Evolutionary conservation across 176 grass and related monocot species (phyloP).

Genomic region (Hordeum marinum): DNA sequence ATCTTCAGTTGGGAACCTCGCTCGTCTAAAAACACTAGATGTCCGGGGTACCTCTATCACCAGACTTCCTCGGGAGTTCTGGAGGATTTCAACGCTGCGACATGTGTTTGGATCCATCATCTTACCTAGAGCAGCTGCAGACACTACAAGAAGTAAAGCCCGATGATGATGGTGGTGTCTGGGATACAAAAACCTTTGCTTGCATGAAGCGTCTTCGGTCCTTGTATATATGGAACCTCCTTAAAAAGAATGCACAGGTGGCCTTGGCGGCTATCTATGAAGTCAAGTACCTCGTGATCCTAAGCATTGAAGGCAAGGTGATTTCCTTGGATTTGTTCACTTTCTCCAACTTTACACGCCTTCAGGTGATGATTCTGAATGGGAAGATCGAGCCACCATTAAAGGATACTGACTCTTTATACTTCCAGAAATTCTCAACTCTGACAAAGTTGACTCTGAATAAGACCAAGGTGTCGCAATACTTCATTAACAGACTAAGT

Average conservation of each 20-base stretch:
- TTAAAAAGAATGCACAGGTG: rapidly evolving
- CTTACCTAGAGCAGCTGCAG: not conserved
- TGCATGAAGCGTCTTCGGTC: not conserved
- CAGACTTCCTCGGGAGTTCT: not conserved
- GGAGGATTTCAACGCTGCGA: conserved; percentile 19
- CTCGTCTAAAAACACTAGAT: not conserved
- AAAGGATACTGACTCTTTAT: not conserved
- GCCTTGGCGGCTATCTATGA: not conserved
- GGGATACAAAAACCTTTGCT: not conserved
- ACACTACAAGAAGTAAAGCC: not conserved
- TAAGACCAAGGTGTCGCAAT: not conserved
- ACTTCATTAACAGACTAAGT: not conserved
- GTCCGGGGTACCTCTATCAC: conserved; percentile 4
- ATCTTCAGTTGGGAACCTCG: not conserved
- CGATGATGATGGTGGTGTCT: not conserved
- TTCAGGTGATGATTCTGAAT: not conserved
- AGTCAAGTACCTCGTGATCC: not conserved
- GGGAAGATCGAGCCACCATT: not conserved
- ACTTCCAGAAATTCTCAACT: not conserved
- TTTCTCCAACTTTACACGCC: not conserved
- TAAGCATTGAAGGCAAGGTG: not conserved
- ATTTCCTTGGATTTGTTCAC: not conserved
- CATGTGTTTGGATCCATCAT: conserved; percentile 30
- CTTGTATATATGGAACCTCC: not conserved
- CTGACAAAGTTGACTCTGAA: not conserved